Evolutionary conservation across 1,139 yeast genomes (phyloP), one percentile per base, ranked within the genome.

Genomic region (Pichia sp.): DNA sequence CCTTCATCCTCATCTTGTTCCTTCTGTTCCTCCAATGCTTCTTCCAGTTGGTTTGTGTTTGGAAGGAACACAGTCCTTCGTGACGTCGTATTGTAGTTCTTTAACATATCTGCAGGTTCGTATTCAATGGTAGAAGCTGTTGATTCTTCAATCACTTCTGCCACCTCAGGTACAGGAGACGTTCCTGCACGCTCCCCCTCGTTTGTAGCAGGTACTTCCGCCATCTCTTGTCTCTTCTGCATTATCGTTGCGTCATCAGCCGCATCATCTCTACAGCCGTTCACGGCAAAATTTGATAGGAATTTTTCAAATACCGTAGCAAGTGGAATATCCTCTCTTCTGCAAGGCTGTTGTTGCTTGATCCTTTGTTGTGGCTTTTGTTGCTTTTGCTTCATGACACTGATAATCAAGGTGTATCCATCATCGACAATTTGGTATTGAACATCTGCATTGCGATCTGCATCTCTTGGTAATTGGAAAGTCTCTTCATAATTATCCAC

Each of bases 61-160:
- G 54, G 55, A 4, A 46, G 37, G 31, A 51, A 43, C 3, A 36
- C 38, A 1, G 57, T 49, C 26, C 42, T 49, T 29, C 57, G 45
- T 5, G 31, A 38, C 13, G 35, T 31, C 2, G 57, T 54, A 17
- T 44, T 42, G 27, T 54, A 54, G 32, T 54, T 53, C 30, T 38
- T 47, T 28, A 46, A 22, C 3, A 27, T 27, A 5, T 32, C 34
- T 10, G 31, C 20, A 20, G 33, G 41, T n/a, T n/a, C n/a, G 19
- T 28, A 16, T 18, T 10, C 12, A 2, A 9, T 11, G 9, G 14
- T 14, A 5, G 26, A 16, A 11, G 8, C 22, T 9, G 11, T 21
- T 11, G 22, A 8, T 11, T 9, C 22, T n/a, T n/a, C n/a, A n/a
- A 21, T 11, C 10, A 21, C 22, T 9, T 21, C 11, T 21, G 10